A percentile compares a stretch with the other conserved stretches of the same genome.
Evolutionary conservation across 331 rosid species (phyloP).

Genomic region (Quercus phellos): DNA sequence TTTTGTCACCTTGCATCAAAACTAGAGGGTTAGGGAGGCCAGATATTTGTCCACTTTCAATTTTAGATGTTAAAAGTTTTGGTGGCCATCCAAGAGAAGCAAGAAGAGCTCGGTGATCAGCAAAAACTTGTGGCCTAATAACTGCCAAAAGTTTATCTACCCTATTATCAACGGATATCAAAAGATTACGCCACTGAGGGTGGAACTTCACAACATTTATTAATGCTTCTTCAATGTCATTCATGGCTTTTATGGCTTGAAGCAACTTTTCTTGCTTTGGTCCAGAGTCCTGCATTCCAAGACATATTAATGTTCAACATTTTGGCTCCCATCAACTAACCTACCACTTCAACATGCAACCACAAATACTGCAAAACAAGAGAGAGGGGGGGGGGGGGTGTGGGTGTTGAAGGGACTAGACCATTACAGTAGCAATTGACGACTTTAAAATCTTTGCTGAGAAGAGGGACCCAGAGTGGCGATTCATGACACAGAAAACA

Average conservation of each 20-base stretch:
- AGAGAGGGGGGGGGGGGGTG: accelerated
- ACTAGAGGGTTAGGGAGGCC: constrained; percentile 55
- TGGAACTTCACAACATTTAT: constrained; percentile 25
- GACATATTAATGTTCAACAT: constrained; percentile 11
- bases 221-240: constrained; percentile 51
- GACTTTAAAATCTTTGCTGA: constrained; percentile 38
- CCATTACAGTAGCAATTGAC: constrained; percentile 33
- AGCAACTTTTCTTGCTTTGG: constrained; percentile 57
- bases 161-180: constrained; percentile 58
- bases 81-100: constrained; percentile 83
- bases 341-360: not conserved
- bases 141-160: constrained; percentile 51
- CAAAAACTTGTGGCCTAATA: constrained; percentile 66
- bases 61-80: constrained; percentile 38
- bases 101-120: constrained; percentile 71
- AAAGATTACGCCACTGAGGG: constrained; percentile 54
- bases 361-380: not conserved
- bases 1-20: constrained; percentile 59
- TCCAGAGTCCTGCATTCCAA: constrained; percentile 40
- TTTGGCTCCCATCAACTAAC: constrained; percentile 6
- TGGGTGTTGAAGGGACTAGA: not conserved
- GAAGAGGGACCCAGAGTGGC: constrained; percentile 43
- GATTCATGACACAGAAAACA: constrained; percentile 51
- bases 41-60: constrained; percentile 26
- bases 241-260: constrained; percentile 55